phyloP scores from a whole-genome alignment of 768 basidiomycete genomes.

The Hemileccinum impolitum region DNA sequence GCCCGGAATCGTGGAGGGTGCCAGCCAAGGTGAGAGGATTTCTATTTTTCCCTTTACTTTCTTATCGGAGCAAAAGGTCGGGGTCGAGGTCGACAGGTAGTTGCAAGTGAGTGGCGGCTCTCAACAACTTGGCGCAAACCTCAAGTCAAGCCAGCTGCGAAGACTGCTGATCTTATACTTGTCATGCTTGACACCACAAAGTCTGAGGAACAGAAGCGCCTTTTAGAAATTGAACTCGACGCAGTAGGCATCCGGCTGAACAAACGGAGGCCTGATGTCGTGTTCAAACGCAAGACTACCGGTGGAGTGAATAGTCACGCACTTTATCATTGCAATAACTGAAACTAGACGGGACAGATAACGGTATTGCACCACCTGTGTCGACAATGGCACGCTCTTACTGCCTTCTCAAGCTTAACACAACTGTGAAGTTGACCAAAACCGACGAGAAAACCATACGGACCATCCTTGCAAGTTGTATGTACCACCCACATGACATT shows the following conservation, averaged over 20 bases:
- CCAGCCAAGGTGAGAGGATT: constrained; percentile 58
- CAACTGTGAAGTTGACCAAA: constrained; percentile 89
- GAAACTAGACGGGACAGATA: constrained; percentile 45
- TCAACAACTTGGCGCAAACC: background rate
- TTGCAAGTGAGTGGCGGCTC: constrained; percentile 57
- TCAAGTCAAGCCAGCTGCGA: constrained; percentile 50
- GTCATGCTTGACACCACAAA: constrained; percentile 94
- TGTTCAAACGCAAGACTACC: constrained; percentile 90
- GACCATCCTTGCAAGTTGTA: constrained; percentile 87
- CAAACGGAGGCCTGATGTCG: constrained; percentile 85
- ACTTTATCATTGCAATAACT: background rate
- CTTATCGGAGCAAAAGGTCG: constrained; percentile 44
- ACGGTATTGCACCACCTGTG: constrained; percentile 43
- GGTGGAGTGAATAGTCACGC: constrained; percentile 66
- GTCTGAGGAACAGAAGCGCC: constrained; percentile 82
- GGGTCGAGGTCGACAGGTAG: constrained; percentile 94
- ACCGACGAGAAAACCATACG: constrained; percentile 95
- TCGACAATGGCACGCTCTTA: background rate
- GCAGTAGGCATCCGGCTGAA: constrained; percentile 96
- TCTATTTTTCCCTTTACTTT: background rate
- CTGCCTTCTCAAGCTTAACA: constrained; percentile 55
- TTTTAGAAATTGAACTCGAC: constrained; percentile 92
- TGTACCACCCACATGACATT: constrained; percentile 21
- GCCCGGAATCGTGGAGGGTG: constrained; percentile 94
- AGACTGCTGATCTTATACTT: constrained; percentile 91